Evolutionary conservation across 129 eudicot species (phyloP), one percentile per base, ranked within the genome.

Genomic region (Flaveria bidentis): DNA sequence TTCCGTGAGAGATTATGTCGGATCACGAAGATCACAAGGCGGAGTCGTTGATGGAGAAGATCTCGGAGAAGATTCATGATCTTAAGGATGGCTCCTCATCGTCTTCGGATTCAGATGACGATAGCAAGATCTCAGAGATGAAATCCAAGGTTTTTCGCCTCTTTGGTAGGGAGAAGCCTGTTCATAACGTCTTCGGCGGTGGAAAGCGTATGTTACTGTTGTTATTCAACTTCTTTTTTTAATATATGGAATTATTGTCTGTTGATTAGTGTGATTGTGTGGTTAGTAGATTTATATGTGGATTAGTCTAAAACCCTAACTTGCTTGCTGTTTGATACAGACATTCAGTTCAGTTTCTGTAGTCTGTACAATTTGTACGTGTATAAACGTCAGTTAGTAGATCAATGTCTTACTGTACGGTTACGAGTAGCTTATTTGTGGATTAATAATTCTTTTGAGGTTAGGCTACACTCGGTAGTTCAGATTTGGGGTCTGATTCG

Each of bases 151-250:
- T 83, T 51, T 76, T 46, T 46, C 89, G 94, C 52, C 78, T 92
- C 2, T 92, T 92, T 64, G 98, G 98, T 11, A 74, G 95, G 67
- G 90, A 90, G 45, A 81, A 86, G 76, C 92, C 96, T 0, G 79
- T 92, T 77, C 98, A 92, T 78, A 82, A 83, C 8, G 85, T 85
- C 65, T 81, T 92, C 71, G 98, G 98, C 30, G 96, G 96, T 66
- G 98, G 98, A 57, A 92, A 90, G 79, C 86, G 96, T 92, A 90
- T 28, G 83, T 66, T 60, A 3, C 20, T 69, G 41, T 33, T 47
- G 1, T 28, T 57, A 0, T 2, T 25, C 16, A 14, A 12, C 57
- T 44, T 12, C 16, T 17, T 65, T 30, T 30, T 65, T 65, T 20
- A 0, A 20, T 20, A 39, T 65, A 9, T 39, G 46, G 8, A 39